Percentiles rank a stretch among this genome's conserved stretches.
These are phyloP conservation scores for Coleophoma cylindrospora DNA, from an alignment of 2,329 filamentous ascomycete species.

Conservation along the genomic window DNA sequence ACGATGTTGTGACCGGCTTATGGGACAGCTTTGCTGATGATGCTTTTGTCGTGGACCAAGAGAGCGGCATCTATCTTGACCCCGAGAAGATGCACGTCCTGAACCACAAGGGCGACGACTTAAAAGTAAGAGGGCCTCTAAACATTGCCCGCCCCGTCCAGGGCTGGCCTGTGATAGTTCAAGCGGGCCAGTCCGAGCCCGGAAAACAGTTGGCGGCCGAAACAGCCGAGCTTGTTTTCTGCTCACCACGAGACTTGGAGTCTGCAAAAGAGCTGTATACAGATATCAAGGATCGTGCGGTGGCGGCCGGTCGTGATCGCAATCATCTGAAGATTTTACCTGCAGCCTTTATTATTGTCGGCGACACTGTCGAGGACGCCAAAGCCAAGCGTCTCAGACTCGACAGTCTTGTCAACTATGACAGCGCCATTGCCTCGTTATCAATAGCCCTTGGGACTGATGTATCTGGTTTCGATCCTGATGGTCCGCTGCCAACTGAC, in stretches of 20 bases:
- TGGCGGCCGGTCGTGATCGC: conserved; percentile 36
- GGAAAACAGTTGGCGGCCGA: conserved; percentile 63
- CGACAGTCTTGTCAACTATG: conserved; percentile 48
- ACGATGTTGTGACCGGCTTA: conserved; percentile 61
- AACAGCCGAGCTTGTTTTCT: conserved; percentile 65
- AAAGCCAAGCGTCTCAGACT: conserved; percentile 41
- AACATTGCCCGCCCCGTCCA: conserved; percentile 61
- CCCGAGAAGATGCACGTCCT: conserved; percentile 55
- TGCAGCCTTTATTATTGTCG: conserved; percentile 44
- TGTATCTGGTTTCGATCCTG: conserved; percentile 41
- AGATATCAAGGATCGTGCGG: conserved; percentile 44
- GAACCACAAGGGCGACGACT: conserved; percentile 59
- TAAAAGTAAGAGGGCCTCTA: conserved; percentile 56
- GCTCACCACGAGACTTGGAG: conserved; percentile 29
- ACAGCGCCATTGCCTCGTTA: conserved; percentile 47
- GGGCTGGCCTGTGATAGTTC: conserved; percentile 61
- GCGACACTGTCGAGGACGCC: conserved; percentile 43
- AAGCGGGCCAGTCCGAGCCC: conserved; percentile 61
- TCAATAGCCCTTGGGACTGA: conserved; percentile 42
- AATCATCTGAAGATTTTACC: conserved; percentile 46
- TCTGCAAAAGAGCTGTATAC: conserved; percentile 41
- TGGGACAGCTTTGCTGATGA: conserved; percentile 65
- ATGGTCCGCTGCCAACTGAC: conserved; percentile 40
- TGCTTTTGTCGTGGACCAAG: conserved; percentile 55
- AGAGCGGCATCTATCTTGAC: conserved; percentile 53